A percentile compares a stretch with the other conserved stretches of the same genome.
Evolutionary conservation across 2,329 filamentous ascomycete genomes (phyloP).

Genomic region (Neocucurbitaria cava): DNA sequence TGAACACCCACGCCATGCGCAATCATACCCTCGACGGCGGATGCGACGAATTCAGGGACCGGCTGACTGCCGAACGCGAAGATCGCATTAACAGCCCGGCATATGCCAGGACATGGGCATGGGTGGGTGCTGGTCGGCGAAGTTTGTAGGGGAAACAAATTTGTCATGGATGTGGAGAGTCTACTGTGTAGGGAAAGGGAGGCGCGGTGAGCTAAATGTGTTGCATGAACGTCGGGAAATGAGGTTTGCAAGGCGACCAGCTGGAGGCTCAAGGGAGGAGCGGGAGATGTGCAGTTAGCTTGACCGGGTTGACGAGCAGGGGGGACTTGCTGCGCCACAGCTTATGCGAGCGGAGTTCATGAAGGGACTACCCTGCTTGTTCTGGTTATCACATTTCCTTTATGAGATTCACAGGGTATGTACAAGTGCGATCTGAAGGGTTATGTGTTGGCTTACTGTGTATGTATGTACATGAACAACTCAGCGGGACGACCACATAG

Average conservation of each 20-base stretch:
- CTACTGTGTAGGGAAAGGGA: neutral
- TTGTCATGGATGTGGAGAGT: neutral
- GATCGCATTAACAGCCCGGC: slow-evolving; percentile 9
- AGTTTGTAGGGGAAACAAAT: too few relatives aligned
- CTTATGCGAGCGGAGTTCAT: too few relatives aligned
- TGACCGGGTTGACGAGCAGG: neutral
- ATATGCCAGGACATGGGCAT: neutral
- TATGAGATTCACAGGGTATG: too few relatives aligned
- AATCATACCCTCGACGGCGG: neutral
- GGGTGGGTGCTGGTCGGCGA: neutral
- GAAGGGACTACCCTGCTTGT: too few relatives aligned
- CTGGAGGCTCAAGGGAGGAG: neutral
- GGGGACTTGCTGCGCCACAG: neutral
- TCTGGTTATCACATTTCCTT: too few relatives aligned
- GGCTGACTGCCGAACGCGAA: neutral
- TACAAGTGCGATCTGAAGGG: too few relatives aligned
- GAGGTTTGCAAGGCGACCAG: slow-evolving; percentile 2
- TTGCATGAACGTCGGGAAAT: slow-evolving; percentile 19
- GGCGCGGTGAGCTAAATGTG: neutral
- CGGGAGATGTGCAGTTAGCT: slow-evolving; percentile 17
- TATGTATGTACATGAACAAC: too few relatives aligned
- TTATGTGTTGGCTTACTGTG: too few relatives aligned
- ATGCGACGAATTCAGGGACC: neutral
- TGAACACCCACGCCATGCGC: neutral
- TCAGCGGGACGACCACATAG: neutral